Percentiles rank a stretch among this genome's conserved stretches.
Evolutionary conservation across 495 filamentous ascomycete species (phyloP).

Genomic region (Aspergillus indologenus): DNA sequence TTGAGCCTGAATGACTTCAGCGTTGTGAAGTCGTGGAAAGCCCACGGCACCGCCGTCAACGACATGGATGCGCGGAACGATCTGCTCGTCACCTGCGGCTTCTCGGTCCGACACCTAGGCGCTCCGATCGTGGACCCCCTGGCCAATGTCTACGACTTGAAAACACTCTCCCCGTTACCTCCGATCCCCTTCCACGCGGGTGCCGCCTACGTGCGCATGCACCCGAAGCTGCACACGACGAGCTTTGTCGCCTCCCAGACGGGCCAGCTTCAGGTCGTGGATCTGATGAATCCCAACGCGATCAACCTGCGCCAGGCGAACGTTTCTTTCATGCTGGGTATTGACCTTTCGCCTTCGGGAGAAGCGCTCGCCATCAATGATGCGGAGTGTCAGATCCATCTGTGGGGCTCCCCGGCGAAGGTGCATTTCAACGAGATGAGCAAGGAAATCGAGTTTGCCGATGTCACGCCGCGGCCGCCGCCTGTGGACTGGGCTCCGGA

Average conservation of each 20-base stretch:
- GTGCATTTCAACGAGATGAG: conserved; percentile 85
- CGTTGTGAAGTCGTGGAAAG: conserved; percentile 81
- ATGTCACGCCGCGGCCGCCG: conserved; percentile 50
- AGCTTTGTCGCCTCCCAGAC: conserved; percentile 85
- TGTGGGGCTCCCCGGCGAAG: conserved; percentile 91
- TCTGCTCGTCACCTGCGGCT: conserved; percentile 92
- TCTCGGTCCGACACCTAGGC: conserved; percentile 66
- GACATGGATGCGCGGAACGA: conserved; percentile 95
- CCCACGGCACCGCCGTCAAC: conserved; percentile 77
- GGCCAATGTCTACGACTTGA: conserved; percentile 92
- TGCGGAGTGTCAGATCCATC: conserved; percentile 69
- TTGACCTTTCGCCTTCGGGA: conserved; percentile 88
- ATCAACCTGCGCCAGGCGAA: conserved; percentile 87
- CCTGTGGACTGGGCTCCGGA: conserved; percentile 67
- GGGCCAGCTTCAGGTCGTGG: conserved; percentile 90
- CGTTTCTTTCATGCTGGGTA: conserved; percentile 64
- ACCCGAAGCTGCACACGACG: conserved; percentile 89
- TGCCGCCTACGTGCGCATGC: conserved; percentile 90
- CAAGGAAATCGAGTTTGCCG: conserved; percentile 73
- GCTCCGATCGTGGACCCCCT: conserved; percentile 76
- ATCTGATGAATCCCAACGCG: conserved; percentile 90
- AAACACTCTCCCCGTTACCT: conserved; percentile 75
- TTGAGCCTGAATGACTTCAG: conserved; percentile 74
- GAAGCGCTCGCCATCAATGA: conserved; percentile 84
- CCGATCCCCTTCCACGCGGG: conserved; percentile 90